phyloP scores from a whole-genome alignment of 345 rosid species.

The Combretum micranthum region DNA sequence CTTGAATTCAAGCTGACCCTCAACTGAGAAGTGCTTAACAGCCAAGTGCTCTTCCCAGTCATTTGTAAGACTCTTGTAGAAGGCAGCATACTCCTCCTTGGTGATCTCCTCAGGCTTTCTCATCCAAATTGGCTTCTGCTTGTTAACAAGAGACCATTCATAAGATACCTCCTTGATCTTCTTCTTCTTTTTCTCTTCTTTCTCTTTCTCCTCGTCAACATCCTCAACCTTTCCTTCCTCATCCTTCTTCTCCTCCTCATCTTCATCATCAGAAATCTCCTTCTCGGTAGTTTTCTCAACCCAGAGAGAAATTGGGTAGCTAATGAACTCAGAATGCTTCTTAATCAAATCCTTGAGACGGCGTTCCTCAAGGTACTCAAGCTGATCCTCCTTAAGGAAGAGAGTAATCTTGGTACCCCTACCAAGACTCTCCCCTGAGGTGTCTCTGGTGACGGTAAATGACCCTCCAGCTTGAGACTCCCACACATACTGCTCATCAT shows the following conservation, averaged over 20 bases:
- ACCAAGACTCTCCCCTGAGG: too few relatives aligned
- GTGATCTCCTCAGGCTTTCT: conserved; percentile 82
- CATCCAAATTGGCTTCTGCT: conserved; percentile 93
- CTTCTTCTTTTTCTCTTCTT: conserved; percentile 64
- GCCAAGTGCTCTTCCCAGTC: conserved; percentile 88
- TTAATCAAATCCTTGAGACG: conserved; percentile 11
- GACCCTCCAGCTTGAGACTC: too few relatives aligned
- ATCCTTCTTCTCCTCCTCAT: conserved; percentile 19
- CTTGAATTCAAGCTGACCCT: conserved; percentile 86
- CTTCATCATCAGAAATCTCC: conserved; percentile 22
- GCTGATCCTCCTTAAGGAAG: too few relatives aligned
- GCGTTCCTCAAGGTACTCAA: too few relatives aligned
- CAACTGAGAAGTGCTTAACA: too few relatives aligned
- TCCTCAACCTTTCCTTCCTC: conserved; percentile 25
- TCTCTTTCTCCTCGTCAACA: conserved; percentile 22
- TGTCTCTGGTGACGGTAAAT: too few relatives aligned
- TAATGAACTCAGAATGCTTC: conserved; percentile 12
- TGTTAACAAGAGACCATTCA: conserved; percentile 77
- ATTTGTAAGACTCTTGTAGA: conserved; percentile 81
- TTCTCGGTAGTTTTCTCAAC: conserved; percentile 7
- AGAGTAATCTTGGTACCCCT: too few relatives aligned
- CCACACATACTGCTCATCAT: too few relatives aligned
- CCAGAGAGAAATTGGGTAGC: conserved; percentile 11
- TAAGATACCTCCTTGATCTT: conserved; percentile 86
- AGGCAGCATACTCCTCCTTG: conserved; percentile 81